Evolutionary conservation across 352 stramenopile genomes (phyloP), one percentile per base, ranked within the genome.

Genomic region (Elongisporangium anandrum): DNA sequence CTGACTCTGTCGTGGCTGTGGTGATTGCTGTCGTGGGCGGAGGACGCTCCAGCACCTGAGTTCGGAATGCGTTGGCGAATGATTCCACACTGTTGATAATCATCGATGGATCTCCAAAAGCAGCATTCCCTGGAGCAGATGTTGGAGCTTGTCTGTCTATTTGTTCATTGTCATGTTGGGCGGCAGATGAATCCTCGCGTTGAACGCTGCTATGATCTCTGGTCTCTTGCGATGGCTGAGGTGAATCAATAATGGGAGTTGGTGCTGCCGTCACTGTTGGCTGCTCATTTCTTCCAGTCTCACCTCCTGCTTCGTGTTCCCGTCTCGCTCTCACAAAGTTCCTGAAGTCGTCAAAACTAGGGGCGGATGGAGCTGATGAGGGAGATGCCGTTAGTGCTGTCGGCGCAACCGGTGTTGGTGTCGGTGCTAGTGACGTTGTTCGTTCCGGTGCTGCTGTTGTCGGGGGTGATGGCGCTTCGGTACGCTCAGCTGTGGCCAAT

Each of bases 91-190:
- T 45, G 10, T 45, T 45, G 34, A 45, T 45, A 45, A 45, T 45
- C 34, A 17, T 45, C 10, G 34, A 45, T 17, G 34, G 34, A 45
- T 45, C 34, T 45, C 34, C 34, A 45, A 45, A 45, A 17, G 10
- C 34, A 45, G n/a, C 22, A 52, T 20, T 17, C 16, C 24, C 24
- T 29, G 19, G 13, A 21, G 52, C 24, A 19, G 52, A 29, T n/a
- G 21, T 5, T 17, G 4, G 19, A 56, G 21, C 47, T 20, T 21
- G 49, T 15, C 22, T 26, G 2, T 53, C 12, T 19, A 29, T 19
- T 29, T 61, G 24, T n/a, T 19, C 41, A 38, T 39, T 47, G 4
- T 62, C 52, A 19, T 17, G 34, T 52, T 69, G 58, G 3, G 34
- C 34, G 13, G 34, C 17, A 16, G 34, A 45, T 17, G 34, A 45